Conservation (phyloP, 306 rosid genomes). For the Pterocarpus macrocarpus region DNA sequence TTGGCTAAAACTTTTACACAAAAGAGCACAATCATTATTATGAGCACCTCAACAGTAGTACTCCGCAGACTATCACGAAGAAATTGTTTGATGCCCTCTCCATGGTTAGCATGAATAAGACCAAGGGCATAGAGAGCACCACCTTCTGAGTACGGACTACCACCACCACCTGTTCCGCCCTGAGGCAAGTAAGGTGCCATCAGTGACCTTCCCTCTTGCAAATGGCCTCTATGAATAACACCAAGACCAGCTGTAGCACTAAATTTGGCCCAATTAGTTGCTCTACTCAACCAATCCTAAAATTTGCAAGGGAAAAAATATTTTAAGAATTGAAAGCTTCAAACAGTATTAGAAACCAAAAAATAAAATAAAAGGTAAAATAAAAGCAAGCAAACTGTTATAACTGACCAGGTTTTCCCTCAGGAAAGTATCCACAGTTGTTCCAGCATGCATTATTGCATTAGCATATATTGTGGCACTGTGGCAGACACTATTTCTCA, state of each 20-base stretch:
- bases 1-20: neutral
- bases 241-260: conserved; percentile 98
- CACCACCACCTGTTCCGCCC: conserved; percentile 93
- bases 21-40: conserved; percentile 8
- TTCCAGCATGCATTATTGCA: conserved; percentile 98
- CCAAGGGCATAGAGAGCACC: conserved; percentile 98
- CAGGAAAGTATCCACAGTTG: conserved; percentile 91
- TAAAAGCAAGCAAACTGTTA: neutral
- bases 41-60: conserved; percentile 88
- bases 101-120: conserved; percentile 97
- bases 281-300: conserved; percentile 98
- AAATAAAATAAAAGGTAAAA: neutral
- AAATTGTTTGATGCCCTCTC: conserved; percentile 95
- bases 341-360: conserved; percentile 7
- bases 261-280: conserved; percentile 97
- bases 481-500: conserved; percentile 96
- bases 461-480: conserved; percentile 97
- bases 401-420: conserved; percentile 85
- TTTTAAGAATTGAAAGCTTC: conserved; percentile 21
- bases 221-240: conserved; percentile 94
- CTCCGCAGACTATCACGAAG: conserved; percentile 89
- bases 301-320: conserved; percentile 29
- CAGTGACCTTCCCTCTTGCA: conserved; percentile 93
- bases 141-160: conserved; percentile 95
- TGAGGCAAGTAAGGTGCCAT: conserved; percentile 98